These are phyloP conservation scores for Podaxis sp. DNA, from an alignment of 768 basidiomycete genomes.

Conservation along the genomic window DNA sequence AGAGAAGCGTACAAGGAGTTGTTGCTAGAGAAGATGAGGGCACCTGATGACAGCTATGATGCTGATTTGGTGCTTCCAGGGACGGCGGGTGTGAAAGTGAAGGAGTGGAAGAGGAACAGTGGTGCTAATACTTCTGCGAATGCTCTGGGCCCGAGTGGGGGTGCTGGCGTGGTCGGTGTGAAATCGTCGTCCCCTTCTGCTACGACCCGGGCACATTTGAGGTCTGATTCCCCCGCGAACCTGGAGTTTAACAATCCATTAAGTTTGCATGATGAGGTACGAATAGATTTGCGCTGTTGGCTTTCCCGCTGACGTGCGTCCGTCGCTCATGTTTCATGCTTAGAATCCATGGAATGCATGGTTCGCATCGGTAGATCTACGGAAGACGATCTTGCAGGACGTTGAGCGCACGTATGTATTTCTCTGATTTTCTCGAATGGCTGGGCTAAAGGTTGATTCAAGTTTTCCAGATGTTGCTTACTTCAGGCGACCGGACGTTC, in stretches of 20 bases:
- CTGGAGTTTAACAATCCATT: slow-evolving; percentile 77
- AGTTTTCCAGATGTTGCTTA: slow-evolving; percentile 97
- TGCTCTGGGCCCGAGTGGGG: neutral
- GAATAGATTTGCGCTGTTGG: neutral
- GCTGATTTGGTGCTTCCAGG: slow-evolving; percentile 60
- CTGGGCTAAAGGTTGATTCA: slow-evolving; percentile 3
- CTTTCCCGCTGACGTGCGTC: neutral
- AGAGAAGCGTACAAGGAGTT: slow-evolving; percentile 55
- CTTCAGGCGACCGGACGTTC: slow-evolving; percentile 74
- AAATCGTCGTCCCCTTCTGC: slow-evolving; percentile 16
- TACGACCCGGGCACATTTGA: slow-evolving; percentile 21
- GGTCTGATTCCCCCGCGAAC: slow-evolving; percentile 31
- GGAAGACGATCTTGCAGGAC: slow-evolving; percentile 88
- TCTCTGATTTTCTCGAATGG: neutral
- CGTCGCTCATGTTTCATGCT: neutral
- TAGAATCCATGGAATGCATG: slow-evolving; percentile 96
- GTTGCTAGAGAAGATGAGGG: slow-evolving; percentile 66
- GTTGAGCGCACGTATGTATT: slow-evolving; percentile 85
- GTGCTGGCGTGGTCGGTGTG: neutral
- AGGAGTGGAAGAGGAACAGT: slow-evolving; percentile 4
- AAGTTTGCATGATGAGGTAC: slow-evolving; percentile 74
- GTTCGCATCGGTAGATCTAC: slow-evolving; percentile 85
- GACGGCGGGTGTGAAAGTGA: neutral
- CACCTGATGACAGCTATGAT: slow-evolving; percentile 80
- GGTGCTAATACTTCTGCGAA: neutral